Evolutionary conservation across 179 eudicot genomes (phyloP), one percentile per base, ranked within the genome.

Genomic region (Spinacia oleracea): DNA sequence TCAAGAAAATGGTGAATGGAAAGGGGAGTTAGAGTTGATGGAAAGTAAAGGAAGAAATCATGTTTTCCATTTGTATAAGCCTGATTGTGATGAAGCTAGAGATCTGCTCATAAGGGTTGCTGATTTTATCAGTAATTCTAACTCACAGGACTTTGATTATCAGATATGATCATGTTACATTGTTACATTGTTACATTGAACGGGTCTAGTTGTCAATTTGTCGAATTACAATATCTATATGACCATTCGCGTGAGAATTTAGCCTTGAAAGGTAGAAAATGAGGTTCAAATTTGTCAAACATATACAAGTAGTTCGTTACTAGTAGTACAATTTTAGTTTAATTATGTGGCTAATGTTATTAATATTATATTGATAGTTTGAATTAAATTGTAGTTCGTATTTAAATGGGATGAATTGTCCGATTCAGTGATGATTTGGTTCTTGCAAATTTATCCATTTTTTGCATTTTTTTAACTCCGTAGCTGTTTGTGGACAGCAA

Each of bases 1-100:
- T 53, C 74, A 71, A 16, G 81, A 68, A 9, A 51, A 48, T 31
- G 70, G 65, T 7, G 74, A 80, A n/a, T 84, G 76, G 79, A 23
- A 70, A 55, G 81, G 84, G 11, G 85, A 80, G 75, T 59, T 76
- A 34, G 79, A 45, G 48, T 45, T 77, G 40, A 42, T 76, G 72
- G 83, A 82, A 32, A 88, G 73, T 68, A 76, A 56, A 67, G 81
- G 73, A 20, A 81, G 76, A 31, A 83, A 68, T 2, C 86, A 78
- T 75, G 86, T 83, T 4, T 85, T 80, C 18, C 87, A 86, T 25
- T 63, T 86, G 70, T 86, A 79, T n/a, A 81, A 84, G 29, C 89
- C 87, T 8, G 34, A 77, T 0, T 70, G 85, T 74, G 72, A 75
- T 45, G 85, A 81, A 27, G 89, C 89, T 25, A 50, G 15, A 11